A percentile compares a stretch with the other conserved stretches of the same genome.
phyloP scores from a whole-genome alignment of 768 basidiomycete genomes.

The Sutorius australiensis region DNA sequence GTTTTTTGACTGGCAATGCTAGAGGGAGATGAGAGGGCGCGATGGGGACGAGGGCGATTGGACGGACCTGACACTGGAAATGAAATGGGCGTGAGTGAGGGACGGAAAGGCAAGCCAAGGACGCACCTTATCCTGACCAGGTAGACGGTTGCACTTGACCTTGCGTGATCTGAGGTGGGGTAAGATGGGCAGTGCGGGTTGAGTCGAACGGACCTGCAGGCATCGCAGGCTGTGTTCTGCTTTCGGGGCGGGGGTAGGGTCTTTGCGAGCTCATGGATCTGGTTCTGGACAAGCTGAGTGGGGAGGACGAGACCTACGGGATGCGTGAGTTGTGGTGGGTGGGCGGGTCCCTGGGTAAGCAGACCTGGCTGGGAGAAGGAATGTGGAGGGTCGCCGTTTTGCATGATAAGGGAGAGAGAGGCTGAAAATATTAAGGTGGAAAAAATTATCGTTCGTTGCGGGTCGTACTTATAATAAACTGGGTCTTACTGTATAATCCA shows the following conservation, averaged over 20 bases:
- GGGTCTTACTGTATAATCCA: slow-evolving; percentile 8
- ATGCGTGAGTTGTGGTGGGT: background rate
- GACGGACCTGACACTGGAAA: slow-evolving; percentile 61
- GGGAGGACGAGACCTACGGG: slow-evolving; percentile 57
- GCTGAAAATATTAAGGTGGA: slow-evolving; percentile 26
- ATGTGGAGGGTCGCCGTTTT: slow-evolving; percentile 25
- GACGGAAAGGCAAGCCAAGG: slow-evolving; percentile 9
- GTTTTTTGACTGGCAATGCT: slow-evolving; percentile 87
- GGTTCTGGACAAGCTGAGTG: slow-evolving; percentile 68
- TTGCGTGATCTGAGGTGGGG: slow-evolving; percentile 61
- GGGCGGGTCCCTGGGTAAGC: background rate
- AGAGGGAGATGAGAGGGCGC: slow-evolving; percentile 6
- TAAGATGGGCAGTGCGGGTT: slow-evolving; percentile 1
- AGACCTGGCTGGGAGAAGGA: slow-evolving; percentile 35
- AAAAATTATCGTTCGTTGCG: slow-evolving; percentile 17
- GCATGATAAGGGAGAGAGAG: slow-evolving; percentile 29
- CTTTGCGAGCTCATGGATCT: slow-evolving; percentile 79
- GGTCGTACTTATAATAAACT: slow-evolving; percentile 25
- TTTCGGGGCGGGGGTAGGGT: slow-evolving; percentile 81
- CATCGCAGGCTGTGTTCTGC: slow-evolving; percentile 92
- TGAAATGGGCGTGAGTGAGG: slow-evolving; percentile 14
- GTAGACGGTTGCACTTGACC: slow-evolving; percentile 82
- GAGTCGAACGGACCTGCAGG: slow-evolving; percentile 60
- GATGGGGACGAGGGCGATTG: slow-evolving; percentile 12
- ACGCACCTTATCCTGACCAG: slow-evolving; percentile 77